Conservation (phyloP, 768 basidiomycete species). For the Termitomyces eurrhizus region DNA sequence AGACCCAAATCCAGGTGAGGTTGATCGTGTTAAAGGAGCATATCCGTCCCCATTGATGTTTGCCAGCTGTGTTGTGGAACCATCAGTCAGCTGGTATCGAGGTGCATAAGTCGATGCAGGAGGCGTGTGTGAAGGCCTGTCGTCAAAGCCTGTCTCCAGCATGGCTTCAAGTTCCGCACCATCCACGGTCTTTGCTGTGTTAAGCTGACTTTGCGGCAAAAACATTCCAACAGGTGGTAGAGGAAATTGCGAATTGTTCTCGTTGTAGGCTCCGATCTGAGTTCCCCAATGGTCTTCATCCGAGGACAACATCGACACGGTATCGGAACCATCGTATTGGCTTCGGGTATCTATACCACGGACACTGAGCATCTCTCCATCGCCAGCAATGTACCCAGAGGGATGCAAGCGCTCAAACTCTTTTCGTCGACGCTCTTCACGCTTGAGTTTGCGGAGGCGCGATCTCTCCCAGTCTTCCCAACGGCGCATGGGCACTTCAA, state of each 20-base stretch:
- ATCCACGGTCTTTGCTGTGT: slow-evolving; percentile 49
- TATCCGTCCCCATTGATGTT: slow-evolving; percentile 49
- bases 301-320: slow-evolving; percentile 74
- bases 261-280: slow-evolving; percentile 96
- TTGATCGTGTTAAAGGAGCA: slow-evolving; percentile 48
- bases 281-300: slow-evolving; percentile 96
- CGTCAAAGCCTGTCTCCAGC: slow-evolving; percentile 88
- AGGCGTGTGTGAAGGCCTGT: slow-evolving; percentile 53
- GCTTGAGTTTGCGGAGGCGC: slow-evolving; percentile 81
- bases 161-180: slow-evolving; percentile 85
- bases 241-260: slow-evolving; percentile 71
- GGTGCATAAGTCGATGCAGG: slow-evolving; percentile 39
- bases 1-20: slow-evolving; percentile 35
- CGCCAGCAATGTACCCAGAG: slow-evolving; percentile 57
- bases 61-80: slow-evolving; percentile 39
- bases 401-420: slow-evolving; percentile 82
- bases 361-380: slow-evolving; percentile 60
- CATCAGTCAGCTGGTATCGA: slow-evolving; percentile 64
- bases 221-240: slow-evolving; percentile 80
- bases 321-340: slow-evolving; percentile 78
- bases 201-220: slow-evolving; percentile 35
- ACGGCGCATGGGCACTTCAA: slow-evolving; percentile 84
- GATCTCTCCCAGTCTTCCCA: slow-evolving; percentile 99
- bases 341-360: slow-evolving; percentile 46
- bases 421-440: slow-evolving; percentile 77